Conservation (phyloP, 1,284 basidiomycete species). For the Ustilago curta region DNA sequence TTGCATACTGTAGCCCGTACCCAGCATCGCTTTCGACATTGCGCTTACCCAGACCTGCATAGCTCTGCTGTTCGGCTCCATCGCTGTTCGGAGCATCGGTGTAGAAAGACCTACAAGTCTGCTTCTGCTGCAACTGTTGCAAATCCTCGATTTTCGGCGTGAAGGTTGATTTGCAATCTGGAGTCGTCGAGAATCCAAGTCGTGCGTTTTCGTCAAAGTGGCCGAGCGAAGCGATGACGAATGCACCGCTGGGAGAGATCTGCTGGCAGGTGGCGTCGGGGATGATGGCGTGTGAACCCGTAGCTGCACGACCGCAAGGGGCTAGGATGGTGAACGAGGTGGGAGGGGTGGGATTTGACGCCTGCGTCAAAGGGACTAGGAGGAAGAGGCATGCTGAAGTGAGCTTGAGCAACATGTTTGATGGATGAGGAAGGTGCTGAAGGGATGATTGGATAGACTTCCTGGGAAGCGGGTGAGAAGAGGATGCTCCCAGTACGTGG, state of each 20-base stretch:
- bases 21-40: background rate
- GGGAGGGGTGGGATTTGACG: background rate
- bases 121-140: background rate
- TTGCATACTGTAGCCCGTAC: too few relatives aligned
- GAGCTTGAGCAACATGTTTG: conserved; percentile 1
- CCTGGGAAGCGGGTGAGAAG: background rate
- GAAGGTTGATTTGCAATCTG: conserved; percentile 25
- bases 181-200: conserved; percentile 20
- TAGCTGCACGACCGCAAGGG: conserved; percentile 4
- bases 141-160: conserved; percentile 3
- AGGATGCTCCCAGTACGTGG: background rate
- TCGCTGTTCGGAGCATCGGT: background rate
- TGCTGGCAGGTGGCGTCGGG: conserved; percentile 22
- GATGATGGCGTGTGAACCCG: conserved; percentile 8
- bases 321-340: conserved; percentile 11
- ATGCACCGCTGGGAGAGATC: conserved; percentile 25
- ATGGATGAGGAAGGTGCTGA: background rate
- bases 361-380: conserved; percentile 1
- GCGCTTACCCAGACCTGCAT: background rate
- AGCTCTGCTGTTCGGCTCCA: background rate
- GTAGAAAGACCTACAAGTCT: background rate
- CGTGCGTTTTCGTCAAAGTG: background rate
- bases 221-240: conserved; percentile 8
- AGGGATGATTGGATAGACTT: background rate
- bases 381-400: background rate